These are phyloP conservation scores for Colletotrichum abscissum DNA, from an alignment of 2,329 filamentous ascomycete species.

Conservation along the genomic window DNA sequence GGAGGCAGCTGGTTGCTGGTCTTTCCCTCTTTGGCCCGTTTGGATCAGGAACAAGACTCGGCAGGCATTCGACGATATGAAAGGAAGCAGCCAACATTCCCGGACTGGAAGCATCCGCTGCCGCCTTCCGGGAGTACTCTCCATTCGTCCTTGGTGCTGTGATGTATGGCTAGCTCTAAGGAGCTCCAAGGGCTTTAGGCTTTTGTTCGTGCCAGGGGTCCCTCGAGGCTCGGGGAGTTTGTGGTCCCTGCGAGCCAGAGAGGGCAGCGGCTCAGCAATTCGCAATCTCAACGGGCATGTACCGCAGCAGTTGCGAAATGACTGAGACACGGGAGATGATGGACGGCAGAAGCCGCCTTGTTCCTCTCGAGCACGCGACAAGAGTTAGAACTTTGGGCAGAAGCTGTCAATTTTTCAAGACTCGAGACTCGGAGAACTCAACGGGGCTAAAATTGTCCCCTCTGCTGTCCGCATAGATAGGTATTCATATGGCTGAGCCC, in stretches of 20 bases:
- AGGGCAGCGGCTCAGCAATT: conserved; percentile 23
- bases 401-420: neutral
- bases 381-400: too few species aligned
- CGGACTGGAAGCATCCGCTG: neutral
- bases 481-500: neutral
- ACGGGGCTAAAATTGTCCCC: too few species aligned
- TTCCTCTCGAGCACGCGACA: neutral
- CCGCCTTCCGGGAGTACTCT: neutral
- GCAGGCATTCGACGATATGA: conserved; percentile 21
- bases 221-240: conserved; percentile 9
- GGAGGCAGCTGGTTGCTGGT: neutral
- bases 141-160: too few species aligned
- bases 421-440: neutral
- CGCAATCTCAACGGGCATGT: conserved; percentile 32
- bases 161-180: neutral
- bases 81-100: conserved; percentile 18
- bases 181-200: conserved; percentile 21
- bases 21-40: conserved; percentile 1
- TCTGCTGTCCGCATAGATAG: neutral
- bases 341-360: neutral
- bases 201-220: conserved; percentile 10
- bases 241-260: conserved; percentile 8
- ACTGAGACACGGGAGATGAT: conserved; percentile 27
- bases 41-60: neutral
- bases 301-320: conserved; percentile 22